Conservation (phyloP, 352 stramenopile species). For the Phytophthora lateralis region DNA sequence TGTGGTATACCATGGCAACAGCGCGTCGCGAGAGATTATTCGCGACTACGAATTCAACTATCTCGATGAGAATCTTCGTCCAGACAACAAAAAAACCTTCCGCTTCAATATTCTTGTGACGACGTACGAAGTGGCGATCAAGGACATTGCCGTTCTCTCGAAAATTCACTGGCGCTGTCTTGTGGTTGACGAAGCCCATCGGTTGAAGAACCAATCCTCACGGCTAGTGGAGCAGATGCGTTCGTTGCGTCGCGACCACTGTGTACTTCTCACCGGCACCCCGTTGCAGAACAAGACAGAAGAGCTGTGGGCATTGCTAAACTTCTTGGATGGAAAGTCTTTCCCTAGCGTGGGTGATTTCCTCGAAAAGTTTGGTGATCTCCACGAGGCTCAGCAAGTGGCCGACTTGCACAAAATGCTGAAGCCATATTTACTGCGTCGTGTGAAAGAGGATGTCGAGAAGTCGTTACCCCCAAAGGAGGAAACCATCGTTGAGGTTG, state of each 20-base stretch:
- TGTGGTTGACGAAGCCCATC: slow-evolving; percentile 90
- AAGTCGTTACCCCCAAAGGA: slow-evolving; percentile 89
- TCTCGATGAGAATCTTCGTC: slow-evolving; percentile 63
- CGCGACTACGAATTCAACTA: slow-evolving; percentile 96
- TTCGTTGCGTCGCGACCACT: slow-evolving; percentile 79
- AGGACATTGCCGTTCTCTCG: slow-evolving; percentile 91
- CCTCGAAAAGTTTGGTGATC: slow-evolving; percentile 91
- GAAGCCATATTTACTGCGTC: slow-evolving; percentile 88
- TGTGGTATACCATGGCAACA: slow-evolving; percentile 98
- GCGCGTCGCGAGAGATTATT: slow-evolving; percentile 92
- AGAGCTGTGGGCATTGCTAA: slow-evolving; percentile 99
- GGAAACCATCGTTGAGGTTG: slow-evolving; percentile 91
- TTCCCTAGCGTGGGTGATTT: slow-evolving; percentile 96
- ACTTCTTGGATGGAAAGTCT: slow-evolving; percentile 95
- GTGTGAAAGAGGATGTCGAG: slow-evolving; percentile 91
- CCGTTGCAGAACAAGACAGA: slow-evolving; percentile 98
- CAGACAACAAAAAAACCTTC: slow-evolving; percentile 85
- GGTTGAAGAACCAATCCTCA: slow-evolving; percentile 88
- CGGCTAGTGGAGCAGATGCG: slow-evolving; percentile 88
- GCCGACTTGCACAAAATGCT: slow-evolving; percentile 91
- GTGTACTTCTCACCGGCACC: slow-evolving; percentile 86
- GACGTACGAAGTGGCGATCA: slow-evolving; percentile 92
- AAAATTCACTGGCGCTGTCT: slow-evolving; percentile 95
- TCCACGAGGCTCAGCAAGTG: slow-evolving; percentile 89
- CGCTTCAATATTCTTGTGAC: slow-evolving; percentile 92